Percentiles rank a stretch among this genome's conserved stretches.
Conservation (phyloP, 495 filamentous ascomycete genomes). For the Thozetella sp. region DNA sequence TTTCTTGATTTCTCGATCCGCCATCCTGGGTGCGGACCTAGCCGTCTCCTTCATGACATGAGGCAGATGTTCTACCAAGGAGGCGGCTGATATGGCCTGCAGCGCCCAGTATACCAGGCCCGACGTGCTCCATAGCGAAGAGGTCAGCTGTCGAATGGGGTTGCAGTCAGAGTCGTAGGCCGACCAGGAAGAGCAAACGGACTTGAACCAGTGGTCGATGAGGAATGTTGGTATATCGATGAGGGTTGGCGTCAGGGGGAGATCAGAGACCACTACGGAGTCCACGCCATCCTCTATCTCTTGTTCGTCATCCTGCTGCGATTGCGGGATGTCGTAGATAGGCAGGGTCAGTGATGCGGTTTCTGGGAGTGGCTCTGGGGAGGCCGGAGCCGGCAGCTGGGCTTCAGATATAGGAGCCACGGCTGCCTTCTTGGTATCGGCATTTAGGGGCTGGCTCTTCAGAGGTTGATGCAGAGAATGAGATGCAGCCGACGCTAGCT, state of each 20-base stretch:
- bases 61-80: slow-evolving; percentile 30
- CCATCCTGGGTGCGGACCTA: slow-evolving; percentile 18
- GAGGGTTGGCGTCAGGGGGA: background rate
- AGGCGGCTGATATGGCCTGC: slow-evolving; percentile 30
- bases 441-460: no score
- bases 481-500: slow-evolving; percentile 30
- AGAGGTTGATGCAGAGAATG: slow-evolving; percentile 24
- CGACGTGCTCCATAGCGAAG: slow-evolving; percentile 22
- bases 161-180: slow-evolving; percentile 27
- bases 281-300: no score
- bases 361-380: no score
- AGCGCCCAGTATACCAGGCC: slow-evolving; percentile 23
- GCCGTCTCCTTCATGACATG: slow-evolving; percentile 29
- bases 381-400: no score
- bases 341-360: no score
- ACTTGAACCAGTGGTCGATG: slow-evolving; percentile 38
- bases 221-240: slow-evolving; percentile 29
- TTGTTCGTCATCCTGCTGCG: background rate
- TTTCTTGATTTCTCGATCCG: slow-evolving; percentile 23
- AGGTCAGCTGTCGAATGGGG: slow-evolving; percentile 28
- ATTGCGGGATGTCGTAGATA: no score
- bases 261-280: background rate
- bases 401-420: no score
- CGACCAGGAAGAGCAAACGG: slow-evolving; percentile 32
- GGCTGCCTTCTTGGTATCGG: no score